Evolutionary conservation across 306 rosid species (phyloP).

Genomic region (Benincasa hispida): DNA sequence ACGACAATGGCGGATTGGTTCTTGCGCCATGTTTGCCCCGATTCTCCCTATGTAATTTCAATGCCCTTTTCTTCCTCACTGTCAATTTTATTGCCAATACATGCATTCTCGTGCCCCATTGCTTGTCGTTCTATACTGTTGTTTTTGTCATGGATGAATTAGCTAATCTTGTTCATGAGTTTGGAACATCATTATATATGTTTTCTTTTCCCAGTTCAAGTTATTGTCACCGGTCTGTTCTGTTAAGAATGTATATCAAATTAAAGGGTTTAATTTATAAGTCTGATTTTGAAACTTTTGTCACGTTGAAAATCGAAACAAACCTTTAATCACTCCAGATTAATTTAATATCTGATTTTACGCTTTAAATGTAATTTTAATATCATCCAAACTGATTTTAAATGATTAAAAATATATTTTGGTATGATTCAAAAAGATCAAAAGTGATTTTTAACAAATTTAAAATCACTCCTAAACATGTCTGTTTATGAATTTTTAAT

Average conservation of each 20-base stretch:
- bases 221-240: not conserved
- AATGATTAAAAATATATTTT: too few relatives aligned
- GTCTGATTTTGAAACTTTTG: not conserved
- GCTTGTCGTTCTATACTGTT: not conserved
- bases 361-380: too few relatives aligned
- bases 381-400: too few relatives aligned
- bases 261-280: not conserved
- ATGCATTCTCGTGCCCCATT: not conserved
- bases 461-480: too few relatives aligned
- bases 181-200: not conserved
- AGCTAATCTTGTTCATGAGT: not conserved
- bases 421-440: too few relatives aligned
- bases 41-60: not conserved
- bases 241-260: not conserved
- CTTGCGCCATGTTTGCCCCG: not conserved
- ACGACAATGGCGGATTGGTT: not conserved
- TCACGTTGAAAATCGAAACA: too few relatives aligned
- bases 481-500: too few relatives aligned
- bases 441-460: too few relatives aligned
- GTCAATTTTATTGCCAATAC: not conserved
- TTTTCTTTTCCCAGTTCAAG: not conserved
- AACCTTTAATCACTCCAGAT: too few relatives aligned
- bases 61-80: not conserved
- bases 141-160: not conserved
- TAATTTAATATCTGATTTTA: too few relatives aligned